Evolutionary conservation across 225 moss, liverwort and hornwort genomes (phyloP).

Genomic region (Lunularia cruciata): DNA sequence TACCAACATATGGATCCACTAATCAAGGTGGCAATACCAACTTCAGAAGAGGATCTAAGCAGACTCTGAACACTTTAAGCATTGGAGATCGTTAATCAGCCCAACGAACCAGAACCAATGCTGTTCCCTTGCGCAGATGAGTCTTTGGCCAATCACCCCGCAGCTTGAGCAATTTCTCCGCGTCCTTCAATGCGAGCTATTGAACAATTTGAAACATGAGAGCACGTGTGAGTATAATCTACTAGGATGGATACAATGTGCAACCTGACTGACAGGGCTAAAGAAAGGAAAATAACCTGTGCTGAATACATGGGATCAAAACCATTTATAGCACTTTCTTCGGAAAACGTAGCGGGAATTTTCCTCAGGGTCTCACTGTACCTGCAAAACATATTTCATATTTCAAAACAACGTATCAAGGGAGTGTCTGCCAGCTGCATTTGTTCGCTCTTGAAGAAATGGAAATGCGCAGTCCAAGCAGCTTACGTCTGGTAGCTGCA

Average conservation of each 20-base stretch:
- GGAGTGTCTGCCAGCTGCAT: no score
- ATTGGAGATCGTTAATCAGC: not conserved
- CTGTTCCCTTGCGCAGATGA: conserved; percentile 69
- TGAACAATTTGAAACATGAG: conserved; percentile 16
- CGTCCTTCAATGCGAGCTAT: conserved; percentile 89
- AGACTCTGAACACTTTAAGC: no score
- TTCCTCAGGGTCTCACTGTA: conserved; percentile 61
- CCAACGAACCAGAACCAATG: conserved; percentile 61
- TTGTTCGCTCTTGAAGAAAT: no score
- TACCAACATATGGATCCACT: no score
- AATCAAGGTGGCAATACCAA: no score
- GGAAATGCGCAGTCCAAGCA: no score
- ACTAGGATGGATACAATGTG: not conserved
- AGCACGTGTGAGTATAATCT: not conserved
- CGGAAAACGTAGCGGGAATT: conserved; percentile 71
- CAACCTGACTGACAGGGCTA: not conserved
- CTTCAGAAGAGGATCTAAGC: no score
- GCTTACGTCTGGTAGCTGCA: no score
- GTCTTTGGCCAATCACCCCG: conserved; percentile 61
- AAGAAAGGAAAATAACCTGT: conserved; percentile 49
- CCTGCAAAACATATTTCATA: conserved; percentile 33
- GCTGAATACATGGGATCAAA: conserved; percentile 80
- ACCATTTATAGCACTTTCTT: conserved; percentile 55
- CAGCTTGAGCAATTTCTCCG: conserved; percentile 75
- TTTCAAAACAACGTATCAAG: no score